phyloP scores from a whole-genome alignment of 202 grass and related monocot genomes.

The Alloteropsis angusta region DNA sequence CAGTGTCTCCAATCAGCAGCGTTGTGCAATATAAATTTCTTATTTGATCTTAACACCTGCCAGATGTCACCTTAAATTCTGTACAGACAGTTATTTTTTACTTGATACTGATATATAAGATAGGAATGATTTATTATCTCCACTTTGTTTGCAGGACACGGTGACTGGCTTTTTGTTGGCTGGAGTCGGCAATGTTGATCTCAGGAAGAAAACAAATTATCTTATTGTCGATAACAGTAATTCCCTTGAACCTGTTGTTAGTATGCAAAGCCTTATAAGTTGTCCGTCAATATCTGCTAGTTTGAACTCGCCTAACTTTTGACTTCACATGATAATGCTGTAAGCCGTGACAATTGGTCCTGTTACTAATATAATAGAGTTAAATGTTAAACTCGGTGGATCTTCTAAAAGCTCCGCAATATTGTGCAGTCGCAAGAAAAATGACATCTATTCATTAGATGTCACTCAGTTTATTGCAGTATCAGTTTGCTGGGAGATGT shows the following conservation, averaged over 20 bases:
- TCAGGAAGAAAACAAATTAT: conserved; percentile 86
- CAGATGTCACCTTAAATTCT: neutral
- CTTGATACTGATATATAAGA: neutral
- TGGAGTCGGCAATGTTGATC: conserved; percentile 88
- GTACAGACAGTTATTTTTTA: neutral
- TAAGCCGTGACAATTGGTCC: neutral
- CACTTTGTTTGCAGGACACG: conserved; percentile 46
- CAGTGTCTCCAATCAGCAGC: neutral
- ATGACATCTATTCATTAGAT: neutral
- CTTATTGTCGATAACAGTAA: conserved; percentile 93
- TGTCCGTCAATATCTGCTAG: neutral
- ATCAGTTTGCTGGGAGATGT: neutral
- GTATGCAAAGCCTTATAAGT: neutral
- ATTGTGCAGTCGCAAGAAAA: neutral
- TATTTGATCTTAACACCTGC: neutral
- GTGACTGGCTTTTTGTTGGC: conserved; percentile 86
- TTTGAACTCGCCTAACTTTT: neutral
- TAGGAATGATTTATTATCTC: neutral
- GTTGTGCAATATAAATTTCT: neutral
- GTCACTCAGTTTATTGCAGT: neutral
- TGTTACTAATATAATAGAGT: neutral
- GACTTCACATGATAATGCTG: neutral
- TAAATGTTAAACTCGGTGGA: neutral
- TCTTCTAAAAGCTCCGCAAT: neutral
- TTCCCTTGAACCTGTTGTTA: conserved; percentile 20